Conservation (phyloP, 2,329 filamentous ascomycete species). For the Pseudocercospora macadamiae region DNA sequence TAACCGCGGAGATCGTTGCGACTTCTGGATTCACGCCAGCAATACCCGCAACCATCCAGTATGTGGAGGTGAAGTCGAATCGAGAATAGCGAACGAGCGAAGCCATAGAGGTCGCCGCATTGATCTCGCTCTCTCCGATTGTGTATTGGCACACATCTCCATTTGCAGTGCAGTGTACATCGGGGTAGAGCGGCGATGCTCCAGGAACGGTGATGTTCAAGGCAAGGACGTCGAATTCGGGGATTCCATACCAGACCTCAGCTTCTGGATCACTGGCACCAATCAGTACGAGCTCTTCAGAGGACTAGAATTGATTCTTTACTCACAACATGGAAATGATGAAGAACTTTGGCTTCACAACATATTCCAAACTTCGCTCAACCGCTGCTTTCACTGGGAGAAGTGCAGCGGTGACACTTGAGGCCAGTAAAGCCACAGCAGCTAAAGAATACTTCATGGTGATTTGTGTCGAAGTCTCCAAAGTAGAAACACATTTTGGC, state of each 20-base stretch:
- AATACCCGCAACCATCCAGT: conserved; percentile 73
- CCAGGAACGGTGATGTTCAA: conserved; percentile 40
- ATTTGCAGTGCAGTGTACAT: conserved; percentile 64
- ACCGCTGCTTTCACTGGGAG: background rate
- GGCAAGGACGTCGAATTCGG: conserved; percentile 40
- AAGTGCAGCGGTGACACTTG: background rate
- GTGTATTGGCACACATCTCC: conserved; percentile 69
- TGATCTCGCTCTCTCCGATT: conserved; percentile 66
- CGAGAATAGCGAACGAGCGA: conserved; percentile 63
- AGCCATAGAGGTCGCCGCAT: conserved; percentile 68
- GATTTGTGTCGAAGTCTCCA: background rate
- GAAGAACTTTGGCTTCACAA: conserved; percentile 61
- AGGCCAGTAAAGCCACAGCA: background rate
- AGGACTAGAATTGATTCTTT: background rate
- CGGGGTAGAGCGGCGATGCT: conserved; percentile 36
- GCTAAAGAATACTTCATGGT: background rate
- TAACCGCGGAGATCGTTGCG: conserved; percentile 67
- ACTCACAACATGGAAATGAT: conserved; percentile 62
- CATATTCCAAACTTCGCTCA: conserved; percentile 29
- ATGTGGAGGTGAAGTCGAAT: conserved; percentile 69
- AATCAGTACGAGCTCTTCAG: background rate
- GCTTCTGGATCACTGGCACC: conserved; percentile 24
- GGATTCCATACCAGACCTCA: conserved; percentile 53
- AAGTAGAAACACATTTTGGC: background rate
- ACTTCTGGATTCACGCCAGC: conserved; percentile 70